Evolutionary conservation across 139 green algal genomes (phyloP).

Genomic region (Chlamydomonas sp.): DNA sequence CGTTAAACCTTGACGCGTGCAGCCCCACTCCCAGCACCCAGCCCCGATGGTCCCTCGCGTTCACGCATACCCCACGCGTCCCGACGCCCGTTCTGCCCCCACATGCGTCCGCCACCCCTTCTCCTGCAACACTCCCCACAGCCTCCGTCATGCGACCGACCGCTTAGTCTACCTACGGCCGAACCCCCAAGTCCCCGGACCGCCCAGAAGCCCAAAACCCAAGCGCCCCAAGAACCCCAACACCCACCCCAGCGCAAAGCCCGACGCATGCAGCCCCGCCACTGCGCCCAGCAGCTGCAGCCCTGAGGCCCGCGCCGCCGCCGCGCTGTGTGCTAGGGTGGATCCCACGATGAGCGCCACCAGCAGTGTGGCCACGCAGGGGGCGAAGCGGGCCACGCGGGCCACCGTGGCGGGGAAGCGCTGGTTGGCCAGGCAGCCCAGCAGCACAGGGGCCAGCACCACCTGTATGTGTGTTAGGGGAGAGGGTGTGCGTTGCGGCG

Average conservation of each 20-base stretch:
- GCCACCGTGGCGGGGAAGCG: conserved; percentile 56
- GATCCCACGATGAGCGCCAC: conserved; percentile 68
- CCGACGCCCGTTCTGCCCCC: too few relatives aligned
- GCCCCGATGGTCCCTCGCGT: too few relatives aligned
- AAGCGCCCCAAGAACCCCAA: neutral
- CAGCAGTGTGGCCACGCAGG: conserved; percentile 66
- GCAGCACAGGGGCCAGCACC: conserved; percentile 79
- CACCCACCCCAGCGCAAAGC: conserved; percentile 73
- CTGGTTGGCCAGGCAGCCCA: conserved; percentile 68
- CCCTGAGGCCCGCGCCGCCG: conserved; percentile 45
- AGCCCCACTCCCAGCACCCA: too few relatives aligned
- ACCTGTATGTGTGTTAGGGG: conserved; percentile 53
- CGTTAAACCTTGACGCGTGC: too few relatives aligned
- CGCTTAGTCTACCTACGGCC: too few relatives aligned
- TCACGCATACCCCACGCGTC: too few relatives aligned
- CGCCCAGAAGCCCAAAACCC: neutral
- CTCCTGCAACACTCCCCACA: too few relatives aligned
- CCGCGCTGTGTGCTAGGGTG: conserved; percentile 66
- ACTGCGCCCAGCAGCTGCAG: conserved; percentile 64
- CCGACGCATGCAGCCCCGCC: conserved; percentile 58
- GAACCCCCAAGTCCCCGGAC: too few relatives aligned
- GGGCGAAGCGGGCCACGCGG: conserved; percentile 51
- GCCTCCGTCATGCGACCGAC: too few relatives aligned
- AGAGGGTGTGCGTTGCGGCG: neutral
- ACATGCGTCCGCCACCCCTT: too few relatives aligned